Evolutionary conservation across 441 rosid genomes (phyloP).

Genomic region (Populus tomentosa): DNA sequence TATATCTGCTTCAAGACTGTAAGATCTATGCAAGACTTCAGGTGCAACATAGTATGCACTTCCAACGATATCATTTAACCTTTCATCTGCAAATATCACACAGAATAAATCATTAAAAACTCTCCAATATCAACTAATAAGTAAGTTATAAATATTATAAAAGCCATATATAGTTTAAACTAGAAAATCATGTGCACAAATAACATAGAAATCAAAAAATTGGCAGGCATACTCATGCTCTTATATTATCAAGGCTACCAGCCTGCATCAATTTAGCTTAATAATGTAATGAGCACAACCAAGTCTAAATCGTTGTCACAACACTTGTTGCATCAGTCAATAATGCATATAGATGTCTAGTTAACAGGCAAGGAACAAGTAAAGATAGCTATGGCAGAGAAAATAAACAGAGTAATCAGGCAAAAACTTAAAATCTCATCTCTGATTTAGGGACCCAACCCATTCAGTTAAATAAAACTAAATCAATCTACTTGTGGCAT

Average conservation of each 20-base stretch:
- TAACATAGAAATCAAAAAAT: background rate
- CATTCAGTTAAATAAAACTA: background rate
- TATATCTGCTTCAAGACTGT: slow-evolving; percentile 82
- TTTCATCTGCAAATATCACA: slow-evolving; percentile 52
- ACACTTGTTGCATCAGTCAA: background rate
- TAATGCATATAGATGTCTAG: background rate
- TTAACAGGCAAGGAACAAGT: background rate
- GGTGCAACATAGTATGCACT: slow-evolving; percentile 98
- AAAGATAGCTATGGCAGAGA: background rate
- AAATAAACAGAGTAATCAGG: background rate
- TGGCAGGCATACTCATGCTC: background rate
- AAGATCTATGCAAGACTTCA: slow-evolving; percentile 94
- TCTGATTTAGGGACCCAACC: background rate
- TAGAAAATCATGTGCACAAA: background rate
- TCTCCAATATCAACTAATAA: background rate
- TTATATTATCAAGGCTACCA: background rate
- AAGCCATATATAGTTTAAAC: background rate
- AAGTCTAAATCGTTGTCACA: background rate
- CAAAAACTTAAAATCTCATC: background rate
- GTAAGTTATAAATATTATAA: background rate
- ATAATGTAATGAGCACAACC: background rate
- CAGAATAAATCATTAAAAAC: background rate
- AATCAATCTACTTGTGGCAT: background rate
- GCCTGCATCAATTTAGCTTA: background rate
- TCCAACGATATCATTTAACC: slow-evolving; percentile 92